Evolutionary conservation across 768 basidiomycete species (phyloP).

Genomic region (Pulveroboletus sp.): DNA sequence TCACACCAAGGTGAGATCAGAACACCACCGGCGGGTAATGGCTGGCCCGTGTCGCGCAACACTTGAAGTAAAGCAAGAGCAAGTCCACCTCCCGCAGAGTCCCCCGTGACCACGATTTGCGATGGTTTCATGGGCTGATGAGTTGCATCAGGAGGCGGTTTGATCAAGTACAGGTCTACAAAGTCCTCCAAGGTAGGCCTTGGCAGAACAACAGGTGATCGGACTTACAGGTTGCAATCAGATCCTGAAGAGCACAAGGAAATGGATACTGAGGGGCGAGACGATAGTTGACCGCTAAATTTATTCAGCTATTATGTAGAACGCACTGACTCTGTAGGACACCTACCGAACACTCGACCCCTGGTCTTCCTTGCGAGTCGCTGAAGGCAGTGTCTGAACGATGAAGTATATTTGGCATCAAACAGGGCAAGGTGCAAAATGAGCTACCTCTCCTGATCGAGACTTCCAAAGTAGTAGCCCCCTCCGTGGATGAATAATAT

Average conservation of each 20-base stretch:
- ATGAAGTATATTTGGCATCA: slow-evolving; percentile 2
- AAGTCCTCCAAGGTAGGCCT: not conserved
- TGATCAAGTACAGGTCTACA: slow-evolving; percentile 80
- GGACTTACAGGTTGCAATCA: slow-evolving; percentile 75
- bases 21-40: slow-evolving; percentile 81
- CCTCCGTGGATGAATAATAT: slow-evolving; percentile 81
- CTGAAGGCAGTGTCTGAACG: slow-evolving; percentile 62
- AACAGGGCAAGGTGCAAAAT: not conserved
- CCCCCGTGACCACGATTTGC: slow-evolving; percentile 82
- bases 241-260: slow-evolving; percentile 87
- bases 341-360: slow-evolving; percentile 77
- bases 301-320: slow-evolving; percentile 12
- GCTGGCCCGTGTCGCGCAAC: slow-evolving; percentile 79
- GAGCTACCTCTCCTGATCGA: slow-evolving; percentile 66
- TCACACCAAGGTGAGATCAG: slow-evolving; percentile 92
- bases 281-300: slow-evolving; percentile 68
- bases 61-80: slow-evolving; percentile 79
- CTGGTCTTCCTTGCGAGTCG: slow-evolving; percentile 89
- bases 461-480: slow-evolving; percentile 81
- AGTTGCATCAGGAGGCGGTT: slow-evolving; percentile 73
- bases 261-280: slow-evolving; percentile 98
- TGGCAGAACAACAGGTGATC: not conserved
- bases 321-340: not conserved
- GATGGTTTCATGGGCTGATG: slow-evolving; percentile 78
- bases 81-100: slow-evolving; percentile 91